Evolutionary conservation across 2,329 filamentous ascomycete species (phyloP), one percentile per base, ranked within the genome.

Genomic region (Verruconis gallopava): DNA sequence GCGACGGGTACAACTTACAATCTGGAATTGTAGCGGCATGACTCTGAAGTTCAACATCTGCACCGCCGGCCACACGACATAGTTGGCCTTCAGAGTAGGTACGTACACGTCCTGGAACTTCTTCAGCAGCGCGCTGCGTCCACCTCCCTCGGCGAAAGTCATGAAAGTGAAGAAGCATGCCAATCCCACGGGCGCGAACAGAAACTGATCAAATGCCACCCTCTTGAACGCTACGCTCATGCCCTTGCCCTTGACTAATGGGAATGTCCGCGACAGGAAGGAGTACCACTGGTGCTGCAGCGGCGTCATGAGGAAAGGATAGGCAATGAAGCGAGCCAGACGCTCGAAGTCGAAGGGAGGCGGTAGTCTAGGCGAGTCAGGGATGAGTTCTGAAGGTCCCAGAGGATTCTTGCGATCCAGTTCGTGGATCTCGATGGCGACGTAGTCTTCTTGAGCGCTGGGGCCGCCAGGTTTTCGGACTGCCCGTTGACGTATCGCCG

Each of bases 21-120:
- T 81, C 63, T 98, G 91, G 61, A 91, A 93, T 58, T 93, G 88
- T 41, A 96, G 80, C 12, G 91, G 91, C 70, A 98, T 85, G 51
- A 96, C 59, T 21, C 89, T 76, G 66, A 98, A 98, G 68, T 98
- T 98, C 65, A 98, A 74, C 48, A 96, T 79, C 66, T 98, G 91
- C 35, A 98, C 91, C 4, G 83, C 77, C 18, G 91, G 91, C 91
- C 91, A 98, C 18, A 98, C 74, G 52, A 93, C 69, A 54, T 81
- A 98, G 64, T 98, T 98, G 51, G 89, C 88, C 69, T 95, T 94
- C 50, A 98, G 69, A 5, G 91, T 89, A 12, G 89, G 86, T 44
- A 95, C 62, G 59, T 94, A 98, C 64, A 96, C 88, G 57, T 95
- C 89, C 55, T 82, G 75, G 53, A 98, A 79, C 69, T 98, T 98